Evolutionary conservation across 352 stramenopile species (phyloP).

Genomic region (Globisporangium cystogenes): DNA sequence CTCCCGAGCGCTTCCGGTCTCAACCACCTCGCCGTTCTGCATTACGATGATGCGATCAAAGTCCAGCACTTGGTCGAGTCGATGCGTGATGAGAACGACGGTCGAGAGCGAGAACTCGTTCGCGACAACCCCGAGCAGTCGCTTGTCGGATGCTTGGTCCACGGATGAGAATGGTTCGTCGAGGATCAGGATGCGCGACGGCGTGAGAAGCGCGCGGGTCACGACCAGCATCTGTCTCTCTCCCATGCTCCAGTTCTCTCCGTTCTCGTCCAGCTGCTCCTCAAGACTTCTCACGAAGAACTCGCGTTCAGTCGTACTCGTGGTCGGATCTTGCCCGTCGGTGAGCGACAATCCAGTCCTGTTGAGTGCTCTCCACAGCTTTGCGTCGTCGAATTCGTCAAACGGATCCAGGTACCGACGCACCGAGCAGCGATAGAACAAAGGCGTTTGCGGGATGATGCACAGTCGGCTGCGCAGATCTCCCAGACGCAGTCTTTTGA

Average conservation of each 20-base stretch:
- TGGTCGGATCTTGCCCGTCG: no score
- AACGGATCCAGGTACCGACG: conserved; percentile 92
- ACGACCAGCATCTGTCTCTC: conserved; percentile 90
- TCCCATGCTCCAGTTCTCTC: conserved; percentile 87
- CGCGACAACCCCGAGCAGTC: conserved; percentile 81
- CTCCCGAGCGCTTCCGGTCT: conserved; percentile 28
- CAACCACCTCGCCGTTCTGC: conserved; percentile 14
- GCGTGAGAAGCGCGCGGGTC: conserved; percentile 75
- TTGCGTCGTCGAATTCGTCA: conserved; percentile 57
- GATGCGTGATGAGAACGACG: conserved; percentile 90
- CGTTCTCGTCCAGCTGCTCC: conserved; percentile 43
- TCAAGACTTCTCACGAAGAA: conserved; percentile 14
- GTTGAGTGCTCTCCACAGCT: conserved; percentile 36
- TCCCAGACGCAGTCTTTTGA: conserved; percentile 25
- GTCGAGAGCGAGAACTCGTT: conserved; percentile 14
- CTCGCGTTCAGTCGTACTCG: neutral
- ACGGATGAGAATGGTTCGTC: conserved; percentile 87
- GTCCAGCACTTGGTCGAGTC: conserved; percentile 47
- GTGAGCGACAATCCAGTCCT: conserved; percentile 22
- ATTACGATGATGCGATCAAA: conserved; percentile 12
- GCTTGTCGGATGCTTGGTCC: conserved; percentile 71
- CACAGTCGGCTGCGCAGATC: conserved; percentile 32
- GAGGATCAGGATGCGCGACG: conserved; percentile 83
- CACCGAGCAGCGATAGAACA: conserved; percentile 90
- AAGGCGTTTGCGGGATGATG: conserved; percentile 86